Evolutionary conservation across 116 monocot genomes (phyloP).

Genomic region (Dioscorea cayenensis): DNA sequence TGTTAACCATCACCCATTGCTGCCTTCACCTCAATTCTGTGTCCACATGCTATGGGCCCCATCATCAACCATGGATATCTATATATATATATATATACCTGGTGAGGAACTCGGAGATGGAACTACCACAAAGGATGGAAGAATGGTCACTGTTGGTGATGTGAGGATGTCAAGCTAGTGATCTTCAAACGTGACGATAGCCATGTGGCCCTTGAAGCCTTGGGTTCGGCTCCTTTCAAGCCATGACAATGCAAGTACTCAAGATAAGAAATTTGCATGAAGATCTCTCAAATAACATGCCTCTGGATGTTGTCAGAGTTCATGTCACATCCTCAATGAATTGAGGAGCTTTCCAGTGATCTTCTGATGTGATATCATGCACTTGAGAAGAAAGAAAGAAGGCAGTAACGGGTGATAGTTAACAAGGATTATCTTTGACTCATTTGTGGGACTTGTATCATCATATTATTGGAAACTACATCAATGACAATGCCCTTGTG

Average conservation of each 20-base stretch:
- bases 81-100: no score
- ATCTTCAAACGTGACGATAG: conserved; percentile 47
- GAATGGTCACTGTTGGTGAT: conserved; percentile 56
- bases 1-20: no score
- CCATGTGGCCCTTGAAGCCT: conserved; percentile 30
- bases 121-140: conserved; percentile 39
- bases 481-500: no score
- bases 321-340: conserved; percentile 34
- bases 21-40: no score
- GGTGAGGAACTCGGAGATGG: conserved; percentile 55
- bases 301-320: conserved; percentile 19
- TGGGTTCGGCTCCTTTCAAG: conserved; percentile 2
- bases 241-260: conserved; percentile 72
- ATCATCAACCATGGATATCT: no score
- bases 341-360: conserved; percentile 26
- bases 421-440: no score
- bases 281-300: conserved; percentile 57
- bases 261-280: conserved; percentile 48
- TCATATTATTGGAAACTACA: no score
- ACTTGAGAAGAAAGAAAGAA: no score
- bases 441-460: no score
- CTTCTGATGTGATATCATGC: conserved; percentile 5
- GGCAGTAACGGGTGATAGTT: no score
- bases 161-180: conserved; percentile 36
- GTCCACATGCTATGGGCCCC: no score